A percentile compares a stretch with the other conserved stretches of the same genome.
phyloP scores from a whole-genome alignment of 306 rosid genomes.

The Astragalus membranaceus region DNA sequence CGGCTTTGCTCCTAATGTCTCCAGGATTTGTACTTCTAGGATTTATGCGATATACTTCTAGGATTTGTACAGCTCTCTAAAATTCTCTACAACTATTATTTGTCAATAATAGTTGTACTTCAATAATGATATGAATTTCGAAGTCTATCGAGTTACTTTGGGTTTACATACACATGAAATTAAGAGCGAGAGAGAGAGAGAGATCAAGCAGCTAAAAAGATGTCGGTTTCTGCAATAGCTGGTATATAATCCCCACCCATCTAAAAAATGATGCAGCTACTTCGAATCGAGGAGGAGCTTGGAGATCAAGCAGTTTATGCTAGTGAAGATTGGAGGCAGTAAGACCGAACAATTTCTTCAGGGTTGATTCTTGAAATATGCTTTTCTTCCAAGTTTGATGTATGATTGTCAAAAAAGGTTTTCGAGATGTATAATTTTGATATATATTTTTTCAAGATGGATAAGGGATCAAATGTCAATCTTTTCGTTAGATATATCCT shows the following conservation, averaged over 20 bases:
- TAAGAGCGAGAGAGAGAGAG: too few relatives aligned
- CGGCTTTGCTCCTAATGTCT: slow-evolving; percentile 83
- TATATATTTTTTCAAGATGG: too few relatives aligned
- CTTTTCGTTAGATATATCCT: too few relatives aligned
- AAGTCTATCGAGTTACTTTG: background rate
- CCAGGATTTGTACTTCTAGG: slow-evolving; percentile 38
- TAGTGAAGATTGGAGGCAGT: slow-evolving; percentile 75
- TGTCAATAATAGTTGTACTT: background rate
- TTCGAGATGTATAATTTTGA: background rate
- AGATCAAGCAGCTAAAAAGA: too few relatives aligned
- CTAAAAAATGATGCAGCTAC: slow-evolving; percentile 61
- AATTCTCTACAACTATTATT: background rate
- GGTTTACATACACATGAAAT: background rate
- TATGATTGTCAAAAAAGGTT: background rate
- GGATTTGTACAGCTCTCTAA: background rate
- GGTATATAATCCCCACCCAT: background rate
- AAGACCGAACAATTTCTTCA: slow-evolving; percentile 18
- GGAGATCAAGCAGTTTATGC: slow-evolving; percentile 76
- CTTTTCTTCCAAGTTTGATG: slow-evolving; percentile 9
- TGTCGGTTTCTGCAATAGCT: background rate
- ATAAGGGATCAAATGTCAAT: too few relatives aligned
- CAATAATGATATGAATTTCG: background rate
- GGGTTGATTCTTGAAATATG: slow-evolving; percentile 17
- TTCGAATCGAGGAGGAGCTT: slow-evolving; percentile 94
- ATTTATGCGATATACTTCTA: too few relatives aligned